Conservation (phyloP, 2,329 filamentous ascomycete genomes). For the Atkinsonella hypoxylon region DNA sequence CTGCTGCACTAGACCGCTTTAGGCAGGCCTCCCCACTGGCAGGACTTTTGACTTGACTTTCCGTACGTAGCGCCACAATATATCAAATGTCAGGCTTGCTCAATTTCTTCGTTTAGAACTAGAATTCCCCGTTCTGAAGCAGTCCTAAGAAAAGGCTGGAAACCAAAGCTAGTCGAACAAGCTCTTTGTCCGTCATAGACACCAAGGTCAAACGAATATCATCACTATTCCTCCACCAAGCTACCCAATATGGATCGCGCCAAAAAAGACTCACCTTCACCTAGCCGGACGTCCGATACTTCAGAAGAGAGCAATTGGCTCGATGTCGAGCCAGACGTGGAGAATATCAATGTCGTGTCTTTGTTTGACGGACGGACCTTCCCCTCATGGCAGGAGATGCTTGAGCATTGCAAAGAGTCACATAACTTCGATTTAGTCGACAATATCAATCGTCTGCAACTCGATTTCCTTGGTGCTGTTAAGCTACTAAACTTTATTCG, state of each 20-base stretch:
- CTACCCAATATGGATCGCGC: background rate
- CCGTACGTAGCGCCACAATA: too few species aligned
- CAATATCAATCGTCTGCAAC: slow-evolving; percentile 40
- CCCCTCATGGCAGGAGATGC: slow-evolving; percentile 50
- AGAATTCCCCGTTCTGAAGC: background rate
- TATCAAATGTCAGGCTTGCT: too few species aligned
- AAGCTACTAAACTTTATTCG: slow-evolving; percentile 64
- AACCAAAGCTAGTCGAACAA: too few species aligned
- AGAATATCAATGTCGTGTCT: slow-evolving; percentile 50
- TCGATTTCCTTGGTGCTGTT: slow-evolving; percentile 64
- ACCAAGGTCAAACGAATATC: background rate
- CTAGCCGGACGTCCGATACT: slow-evolving; percentile 14
- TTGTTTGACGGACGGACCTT: slow-evolving; percentile 58
- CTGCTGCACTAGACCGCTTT: too few species aligned
- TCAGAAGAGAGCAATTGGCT: slow-evolving; percentile 38
- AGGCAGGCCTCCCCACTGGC: too few species aligned
- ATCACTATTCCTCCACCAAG: background rate
- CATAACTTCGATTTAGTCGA: slow-evolving; percentile 55
- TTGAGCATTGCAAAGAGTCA: slow-evolving; percentile 54
- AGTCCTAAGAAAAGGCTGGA: too few species aligned
- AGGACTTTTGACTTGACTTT: too few species aligned
- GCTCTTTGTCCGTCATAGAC: too few species aligned
- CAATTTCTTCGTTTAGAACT: too few species aligned
- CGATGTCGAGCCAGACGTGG: slow-evolving; percentile 50
- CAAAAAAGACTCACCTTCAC: slow-evolving; percentile 6